Conservation (phyloP, 768 basidiomycete genomes). For the Asterophora parasitica region DNA sequence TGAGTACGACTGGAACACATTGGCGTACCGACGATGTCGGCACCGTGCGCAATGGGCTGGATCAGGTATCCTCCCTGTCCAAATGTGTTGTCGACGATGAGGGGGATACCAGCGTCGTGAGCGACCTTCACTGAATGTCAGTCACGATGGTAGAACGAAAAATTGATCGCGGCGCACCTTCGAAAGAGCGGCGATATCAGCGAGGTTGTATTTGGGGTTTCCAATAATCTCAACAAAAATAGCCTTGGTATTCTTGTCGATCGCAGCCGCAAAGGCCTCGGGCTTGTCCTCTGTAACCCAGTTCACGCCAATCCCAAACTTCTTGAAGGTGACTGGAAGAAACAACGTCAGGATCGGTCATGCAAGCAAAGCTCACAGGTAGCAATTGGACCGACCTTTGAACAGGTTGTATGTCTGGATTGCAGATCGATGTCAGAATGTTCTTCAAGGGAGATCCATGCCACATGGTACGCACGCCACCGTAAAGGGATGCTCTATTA, state of each 20-base stretch:
- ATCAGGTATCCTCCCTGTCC: constrained; percentile 70
- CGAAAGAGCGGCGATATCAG: constrained; percentile 63
- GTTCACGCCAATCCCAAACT: constrained; percentile 63
- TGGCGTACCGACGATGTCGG: constrained; percentile 64
- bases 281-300: constrained; percentile 59
- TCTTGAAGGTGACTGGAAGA: constrained; percentile 55
- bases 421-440: not conserved
- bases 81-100: constrained; percentile 81
- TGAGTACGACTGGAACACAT: not conserved
- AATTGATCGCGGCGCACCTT: constrained; percentile 37
- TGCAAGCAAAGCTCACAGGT: not conserved
- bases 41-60: constrained; percentile 67
- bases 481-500: constrained; percentile 60
- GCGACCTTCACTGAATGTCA: constrained; percentile 45
- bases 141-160: not conserved
- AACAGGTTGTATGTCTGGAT: constrained; percentile 70
- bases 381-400: constrained; percentile 37
- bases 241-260: constrained; percentile 75
- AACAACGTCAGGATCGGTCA: constrained; percentile 9
- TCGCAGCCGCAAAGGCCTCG: constrained; percentile 57
- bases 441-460: not conserved
- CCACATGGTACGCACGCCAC: constrained; percentile 42
- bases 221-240: constrained; percentile 75
- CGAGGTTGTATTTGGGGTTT: constrained; percentile 70
- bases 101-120: constrained; percentile 64